These are phyloP conservation scores for Penicillium atrosanguineum DNA, from an alignment of 495 filamentous ascomycete species.

Conservation along the genomic window DNA sequence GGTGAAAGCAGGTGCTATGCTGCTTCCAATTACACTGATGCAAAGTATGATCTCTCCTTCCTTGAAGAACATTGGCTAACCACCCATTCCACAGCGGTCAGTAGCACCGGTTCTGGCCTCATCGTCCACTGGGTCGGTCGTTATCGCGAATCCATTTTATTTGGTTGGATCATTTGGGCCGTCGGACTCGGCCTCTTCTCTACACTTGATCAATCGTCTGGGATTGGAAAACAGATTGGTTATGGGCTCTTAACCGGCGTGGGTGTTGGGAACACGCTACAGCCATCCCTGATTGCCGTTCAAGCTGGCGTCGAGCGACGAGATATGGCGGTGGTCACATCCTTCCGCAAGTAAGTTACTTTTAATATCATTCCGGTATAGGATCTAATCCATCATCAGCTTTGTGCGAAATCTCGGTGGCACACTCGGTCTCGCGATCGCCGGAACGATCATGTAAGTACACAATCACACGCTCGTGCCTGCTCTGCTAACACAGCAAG, in stretches of 20 bases:
- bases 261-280: slow-evolving; percentile 52
- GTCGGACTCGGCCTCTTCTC: slow-evolving; percentile 53
- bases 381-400: slow-evolving; percentile 26
- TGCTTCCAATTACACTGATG: slow-evolving; percentile 52
- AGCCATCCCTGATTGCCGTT: slow-evolving; percentile 51
- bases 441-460: slow-evolving; percentile 49
- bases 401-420: slow-evolving; percentile 53
- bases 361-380: background rate
- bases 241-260: slow-evolving; percentile 51
- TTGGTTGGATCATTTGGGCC: slow-evolving; percentile 53
- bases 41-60: slow-evolving; percentile 35
- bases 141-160: slow-evolving; percentile 51
- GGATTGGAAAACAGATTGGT: slow-evolving; percentile 52
- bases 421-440: slow-evolving; percentile 51
- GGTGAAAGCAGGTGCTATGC: slow-evolving; percentile 48
- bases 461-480: background rate
- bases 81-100: slow-evolving; percentile 28
- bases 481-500: slow-evolving; percentile 19
- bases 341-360: slow-evolving; percentile 49
- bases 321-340: slow-evolving; percentile 56
- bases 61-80: background rate
- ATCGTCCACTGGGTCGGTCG: slow-evolving; percentile 52
- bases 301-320: slow-evolving; percentile 51
- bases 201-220: slow-evolving; percentile 46
- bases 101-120: slow-evolving; percentile 51